These are phyloP conservation scores for Pezicula carpinea DNA, from an alignment of 2,329 filamentous ascomycete genomes.

Conservation along the genomic window DNA sequence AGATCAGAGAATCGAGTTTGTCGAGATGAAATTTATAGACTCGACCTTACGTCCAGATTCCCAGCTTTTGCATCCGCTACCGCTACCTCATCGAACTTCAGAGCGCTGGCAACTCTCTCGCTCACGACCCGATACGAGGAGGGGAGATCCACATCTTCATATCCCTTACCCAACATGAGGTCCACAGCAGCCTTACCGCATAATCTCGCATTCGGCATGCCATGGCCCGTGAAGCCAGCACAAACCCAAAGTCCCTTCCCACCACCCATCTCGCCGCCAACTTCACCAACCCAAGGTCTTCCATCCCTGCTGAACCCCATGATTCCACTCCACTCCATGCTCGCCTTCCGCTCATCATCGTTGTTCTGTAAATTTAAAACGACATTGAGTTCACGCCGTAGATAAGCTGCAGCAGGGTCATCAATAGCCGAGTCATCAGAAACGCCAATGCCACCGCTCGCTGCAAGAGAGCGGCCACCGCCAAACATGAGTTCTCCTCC, in stretches of 20 bases:
- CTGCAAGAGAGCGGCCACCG: constrained; percentile 57
- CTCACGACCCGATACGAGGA: constrained; percentile 29
- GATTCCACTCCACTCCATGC: constrained; percentile 66
- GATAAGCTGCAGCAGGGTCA: constrained; percentile 30
- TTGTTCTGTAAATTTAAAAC: constrained; percentile 28
- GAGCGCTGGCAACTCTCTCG: constrained; percentile 19
- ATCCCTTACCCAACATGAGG: constrained; percentile 45
- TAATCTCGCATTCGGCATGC: constrained; percentile 70
- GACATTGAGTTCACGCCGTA: constrained; percentile 21
- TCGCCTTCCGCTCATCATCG: constrained; percentile 39
- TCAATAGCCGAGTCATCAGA: constrained; percentile 58
- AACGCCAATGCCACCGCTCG: constrained; percentile 48
- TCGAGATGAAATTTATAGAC: too few relatives aligned
- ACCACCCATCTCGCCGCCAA: constrained; percentile 50
- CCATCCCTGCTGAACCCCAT: constrained; percentile 72
- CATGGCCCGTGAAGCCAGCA: constrained; percentile 68
- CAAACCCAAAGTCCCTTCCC: constrained; percentile 55
- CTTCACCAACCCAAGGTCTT: constrained; percentile 64
- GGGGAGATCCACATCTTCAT: constrained; percentile 40
- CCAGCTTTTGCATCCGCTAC: constrained; percentile 19
- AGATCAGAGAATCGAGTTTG: too few relatives aligned
- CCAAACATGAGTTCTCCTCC: constrained; percentile 64
- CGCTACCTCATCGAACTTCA: constrained; percentile 18
- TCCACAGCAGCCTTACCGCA: constrained; percentile 59
- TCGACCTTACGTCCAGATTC: not conserved